These are phyloP conservation scores for Trichoderma afroharzianum DNA, from an alignment of 2,329 filamentous ascomycete genomes.

Conservation along the genomic window DNA sequence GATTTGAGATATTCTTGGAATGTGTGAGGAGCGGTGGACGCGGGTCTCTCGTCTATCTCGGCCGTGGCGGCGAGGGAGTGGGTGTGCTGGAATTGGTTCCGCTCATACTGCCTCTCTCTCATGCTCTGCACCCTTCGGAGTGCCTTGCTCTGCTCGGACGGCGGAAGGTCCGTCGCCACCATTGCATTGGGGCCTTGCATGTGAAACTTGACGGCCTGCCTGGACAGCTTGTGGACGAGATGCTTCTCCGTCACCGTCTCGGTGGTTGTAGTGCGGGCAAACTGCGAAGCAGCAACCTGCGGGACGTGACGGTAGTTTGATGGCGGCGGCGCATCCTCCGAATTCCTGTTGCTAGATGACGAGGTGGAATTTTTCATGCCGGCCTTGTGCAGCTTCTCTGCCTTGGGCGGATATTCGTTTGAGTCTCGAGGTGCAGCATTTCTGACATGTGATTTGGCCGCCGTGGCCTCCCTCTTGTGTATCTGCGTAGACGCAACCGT, in stretches of 20 bases:
- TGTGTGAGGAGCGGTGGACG: constrained; percentile 20
- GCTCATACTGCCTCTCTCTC: constrained; percentile 36
- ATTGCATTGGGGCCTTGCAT: constrained; percentile 30
- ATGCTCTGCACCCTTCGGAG: constrained; percentile 38
- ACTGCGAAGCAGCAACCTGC: constrained; percentile 52
- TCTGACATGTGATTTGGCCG: neutral
- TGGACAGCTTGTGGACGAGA: constrained; percentile 42
- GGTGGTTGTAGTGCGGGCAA: constrained; percentile 50
- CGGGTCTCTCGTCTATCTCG: constrained; percentile 29
- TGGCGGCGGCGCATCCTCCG: constrained; percentile 17
- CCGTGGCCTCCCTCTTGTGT: neutral
- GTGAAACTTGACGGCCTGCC: constrained; percentile 40
- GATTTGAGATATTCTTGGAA: constrained; percentile 7
- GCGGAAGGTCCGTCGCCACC: constrained; percentile 27
- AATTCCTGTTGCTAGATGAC: constrained; percentile 21
- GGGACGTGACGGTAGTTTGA: constrained; percentile 49
- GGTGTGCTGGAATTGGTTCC: constrained; percentile 44
- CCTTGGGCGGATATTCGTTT: neutral
- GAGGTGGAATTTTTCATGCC: constrained; percentile 12
- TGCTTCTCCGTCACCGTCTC: constrained; percentile 36
- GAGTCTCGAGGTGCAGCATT: neutral
- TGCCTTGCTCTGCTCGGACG: constrained; percentile 34
- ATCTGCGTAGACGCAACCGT: neutral
- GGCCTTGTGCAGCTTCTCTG: constrained; percentile 12
- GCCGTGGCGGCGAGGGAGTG: constrained; percentile 36